Conservation (phyloP, 2,329 filamentous ascomycete genomes). For the Fusarium subtropicale region DNA sequence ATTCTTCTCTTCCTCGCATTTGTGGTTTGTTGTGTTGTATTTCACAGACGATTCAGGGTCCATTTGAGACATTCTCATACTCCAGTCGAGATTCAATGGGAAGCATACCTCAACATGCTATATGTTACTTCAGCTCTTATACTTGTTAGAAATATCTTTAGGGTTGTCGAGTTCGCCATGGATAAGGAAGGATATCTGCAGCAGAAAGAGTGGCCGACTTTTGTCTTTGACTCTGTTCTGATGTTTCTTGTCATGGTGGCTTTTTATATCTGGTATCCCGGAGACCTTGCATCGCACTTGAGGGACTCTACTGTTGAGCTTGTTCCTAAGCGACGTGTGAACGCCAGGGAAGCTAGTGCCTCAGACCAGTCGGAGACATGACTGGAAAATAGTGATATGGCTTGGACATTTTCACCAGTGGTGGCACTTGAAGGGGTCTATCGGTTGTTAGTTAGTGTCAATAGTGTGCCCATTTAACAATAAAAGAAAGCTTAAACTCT, state of each 20-base stretch:
- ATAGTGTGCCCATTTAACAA: background rate
- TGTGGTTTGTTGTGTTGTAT: slow-evolving; percentile 14
- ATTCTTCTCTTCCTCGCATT: slow-evolving; percentile 11
- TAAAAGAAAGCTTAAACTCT: background rate
- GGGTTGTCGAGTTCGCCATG: slow-evolving; percentile 30
- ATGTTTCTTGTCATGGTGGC: slow-evolving; percentile 28
- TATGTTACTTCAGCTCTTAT: slow-evolving; percentile 16
- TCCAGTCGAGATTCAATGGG: background rate
- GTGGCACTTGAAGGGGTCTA: no score
- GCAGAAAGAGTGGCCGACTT: slow-evolving; percentile 35
- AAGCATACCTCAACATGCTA: slow-evolving; percentile 19
- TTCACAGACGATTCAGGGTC: slow-evolving; percentile 7
- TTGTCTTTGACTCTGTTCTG: slow-evolving; percentile 22
- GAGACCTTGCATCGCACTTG: background rate
- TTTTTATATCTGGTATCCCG: slow-evolving; percentile 28
- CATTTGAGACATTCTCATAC: background rate
- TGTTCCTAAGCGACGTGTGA: background rate
- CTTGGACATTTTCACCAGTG: background rate
- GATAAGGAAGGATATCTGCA: slow-evolving; percentile 24
- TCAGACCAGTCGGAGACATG: background rate
- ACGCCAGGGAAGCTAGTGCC: rapidly evolving
- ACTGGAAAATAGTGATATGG: background rate
- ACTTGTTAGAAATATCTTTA: slow-evolving; percentile 20
- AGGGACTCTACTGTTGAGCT: slow-evolving; percentile 5
- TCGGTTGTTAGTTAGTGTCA: background rate